Evolutionary conservation across 2,329 filamentous ascomycete species (phyloP).

Genomic region (Beauveria sp.): DNA sequence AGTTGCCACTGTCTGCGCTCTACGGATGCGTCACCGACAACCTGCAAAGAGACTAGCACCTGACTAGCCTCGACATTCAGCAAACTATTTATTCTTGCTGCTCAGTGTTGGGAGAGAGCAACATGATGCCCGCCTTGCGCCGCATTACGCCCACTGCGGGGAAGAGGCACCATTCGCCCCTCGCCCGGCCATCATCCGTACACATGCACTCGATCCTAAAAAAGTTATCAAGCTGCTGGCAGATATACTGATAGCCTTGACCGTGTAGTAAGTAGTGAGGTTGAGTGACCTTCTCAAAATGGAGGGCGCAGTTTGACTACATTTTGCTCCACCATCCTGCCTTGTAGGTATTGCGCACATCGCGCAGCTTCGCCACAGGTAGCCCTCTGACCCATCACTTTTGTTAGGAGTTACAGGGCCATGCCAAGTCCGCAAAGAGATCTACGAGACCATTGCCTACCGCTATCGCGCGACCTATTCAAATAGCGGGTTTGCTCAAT

Average conservation of each 20-base stretch:
- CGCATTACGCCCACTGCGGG: not conserved
- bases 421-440: not conserved
- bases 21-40: not conserved
- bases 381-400: not conserved
- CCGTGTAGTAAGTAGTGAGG: no score
- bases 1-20: no score
- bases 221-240: not conserved
- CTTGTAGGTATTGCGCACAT: no score
- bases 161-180: not conserved
- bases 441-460: not conserved
- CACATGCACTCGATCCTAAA: not conserved
- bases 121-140: not conserved
- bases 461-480: not conserved
- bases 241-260: not conserved
- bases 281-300: not conserved
- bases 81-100: not conserved
- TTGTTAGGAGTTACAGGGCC: not conserved
- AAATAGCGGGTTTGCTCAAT: not conserved
- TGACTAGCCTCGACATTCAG: not conserved
- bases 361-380: not conserved
- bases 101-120: not conserved
- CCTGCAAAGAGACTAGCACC: not conserved
- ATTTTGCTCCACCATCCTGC: no score
- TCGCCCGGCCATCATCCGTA: not conserved
- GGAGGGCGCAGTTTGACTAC: no score